Base-by-base conservation (phyloP, 2,329 filamentous ascomycete genomes). In the Botrytis galanthina region DNA sequence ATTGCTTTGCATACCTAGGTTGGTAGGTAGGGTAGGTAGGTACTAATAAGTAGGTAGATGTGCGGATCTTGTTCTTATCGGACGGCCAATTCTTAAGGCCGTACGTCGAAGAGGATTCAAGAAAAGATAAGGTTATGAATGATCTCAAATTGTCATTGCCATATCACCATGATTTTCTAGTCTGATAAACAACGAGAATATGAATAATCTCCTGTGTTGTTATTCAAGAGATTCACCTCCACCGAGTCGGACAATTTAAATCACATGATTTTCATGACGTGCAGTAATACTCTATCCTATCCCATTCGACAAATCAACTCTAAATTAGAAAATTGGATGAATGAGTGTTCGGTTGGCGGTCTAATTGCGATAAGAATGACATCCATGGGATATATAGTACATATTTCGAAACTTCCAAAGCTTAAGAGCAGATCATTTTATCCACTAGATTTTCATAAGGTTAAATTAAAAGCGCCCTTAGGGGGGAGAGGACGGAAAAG, bases 331-430 rank as follows among this genome's bases (percentile, higher is more conserved):
- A 42, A 29, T 35, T 20, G 9, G 29, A 29, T 22, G 46, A 14
- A 46, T 39, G 22, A 12, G 26, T 61, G 16, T 26, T 39, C 12
- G 10, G 22, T 12, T 26, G 22, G 22, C 48, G 9, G 32, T 51
- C 22, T 48, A 9, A 35, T 22, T 51, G 16, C 22, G 22, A 67
- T 39, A 37, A 51, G 63, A 67, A 29, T 51, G 32, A 37, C 14
- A n/a, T n/a, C n/a, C n/a, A 20, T 42, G 48, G 66, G 20, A 69
- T n/a, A n/a, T n/a, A n/a, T 48, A 18, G 51, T 48, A 37, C 42
- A 70, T 63, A 70, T 70, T 63, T 48, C 57, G 57, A 70, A 71
- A 71, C 69, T 42, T 12, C n/a, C 7, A 68, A 37, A 68, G 66
- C 48, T 68, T 57, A 68, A 44, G 18, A 12, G 57, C 6, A 62